Percentiles rank a stretch among this genome's conserved stretches.
phyloP scores from a whole-genome alignment of 768 basidiomycete genomes.

The Leccinellum luteum region DNA sequence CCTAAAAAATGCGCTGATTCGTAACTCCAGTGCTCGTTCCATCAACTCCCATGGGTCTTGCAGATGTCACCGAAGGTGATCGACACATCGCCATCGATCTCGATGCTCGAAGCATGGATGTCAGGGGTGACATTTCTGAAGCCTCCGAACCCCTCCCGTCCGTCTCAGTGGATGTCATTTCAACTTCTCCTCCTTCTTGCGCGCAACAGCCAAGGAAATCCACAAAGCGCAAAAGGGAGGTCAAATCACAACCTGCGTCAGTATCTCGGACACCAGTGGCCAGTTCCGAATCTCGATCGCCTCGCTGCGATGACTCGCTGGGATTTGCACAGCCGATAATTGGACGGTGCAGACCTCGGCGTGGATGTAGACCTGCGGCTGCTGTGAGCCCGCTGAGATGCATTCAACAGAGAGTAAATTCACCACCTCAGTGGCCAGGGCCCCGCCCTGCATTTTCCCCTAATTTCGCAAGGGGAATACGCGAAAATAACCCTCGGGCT shows the following conservation, averaged over 20 bases:
- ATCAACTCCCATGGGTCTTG: no score
- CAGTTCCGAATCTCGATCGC: conserved; percentile 95
- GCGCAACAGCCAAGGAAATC: no score
- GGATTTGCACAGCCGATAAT: conserved; percentile 97
- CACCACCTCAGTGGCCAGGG: conserved; percentile 85
- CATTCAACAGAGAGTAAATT: conserved; percentile 9
- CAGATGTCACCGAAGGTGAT: no score
- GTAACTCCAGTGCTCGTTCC: no score
- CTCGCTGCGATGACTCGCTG: conserved; percentile 93
- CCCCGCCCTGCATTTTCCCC: conserved; percentile 83
- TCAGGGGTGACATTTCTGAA: no score
- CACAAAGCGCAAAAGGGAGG: no score
- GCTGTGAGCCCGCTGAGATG: conserved; percentile 8
- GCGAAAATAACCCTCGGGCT: conserved; percentile 92
- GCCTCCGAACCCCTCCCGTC: no score
- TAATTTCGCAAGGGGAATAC: conserved; percentile 91
- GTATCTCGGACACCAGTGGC: conserved; percentile 93
- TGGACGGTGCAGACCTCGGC: conserved; percentile 67
- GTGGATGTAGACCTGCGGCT: conserved; percentile 78
- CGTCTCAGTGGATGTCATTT: no score
- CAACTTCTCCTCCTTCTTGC: no score
- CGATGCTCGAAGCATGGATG: no score
- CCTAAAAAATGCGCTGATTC: no score
- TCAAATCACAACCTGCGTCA: conserved; percentile 53
- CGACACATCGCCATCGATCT: no score